These are phyloP conservation scores for Arachnopeziza araneosa DNA, from an alignment of 2,329 filamentous ascomycete species.

Conservation along the genomic window DNA sequence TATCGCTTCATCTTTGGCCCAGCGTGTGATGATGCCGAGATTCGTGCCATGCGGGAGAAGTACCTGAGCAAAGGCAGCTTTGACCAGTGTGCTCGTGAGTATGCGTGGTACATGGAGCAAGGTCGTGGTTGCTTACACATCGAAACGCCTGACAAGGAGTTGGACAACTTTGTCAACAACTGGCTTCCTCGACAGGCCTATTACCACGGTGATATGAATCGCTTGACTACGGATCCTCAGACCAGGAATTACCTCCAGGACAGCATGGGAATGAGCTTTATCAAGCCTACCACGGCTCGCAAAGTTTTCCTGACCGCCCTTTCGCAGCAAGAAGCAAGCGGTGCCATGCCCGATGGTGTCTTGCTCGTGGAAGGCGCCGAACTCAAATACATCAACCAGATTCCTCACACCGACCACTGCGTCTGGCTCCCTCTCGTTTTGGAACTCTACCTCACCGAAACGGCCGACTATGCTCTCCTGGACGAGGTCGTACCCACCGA, in stretches of 20 bases:
- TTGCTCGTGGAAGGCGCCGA: constrained; percentile 47
- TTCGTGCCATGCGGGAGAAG: constrained; percentile 38
- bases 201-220: constrained; percentile 55
- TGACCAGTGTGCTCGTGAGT: constrained; percentile 39
- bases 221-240: constrained; percentile 52
- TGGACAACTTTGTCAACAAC: constrained; percentile 54
- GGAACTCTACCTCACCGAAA: constrained; percentile 50
- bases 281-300: constrained; percentile 45
- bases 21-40: constrained; percentile 46
- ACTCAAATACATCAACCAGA: constrained; percentile 55
- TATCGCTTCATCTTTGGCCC: constrained; percentile 52
- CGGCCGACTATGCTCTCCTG: constrained; percentile 46
- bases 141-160: constrained; percentile 47
- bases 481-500: constrained; percentile 37
- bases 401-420: constrained; percentile 56
- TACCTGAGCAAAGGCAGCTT: constrained; percentile 47
- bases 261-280: constrained; percentile 56
- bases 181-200: constrained; percentile 53
- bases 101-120: constrained; percentile 44
- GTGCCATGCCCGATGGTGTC: constrained; percentile 55
- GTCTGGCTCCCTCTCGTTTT: constrained; percentile 52
- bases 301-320: constrained; percentile 44
- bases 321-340: constrained; percentile 47
- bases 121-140: constrained; percentile 47
- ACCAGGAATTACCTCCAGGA: constrained; percentile 55